Evolutionary conservation across 176 grass and related monocot genomes (phyloP), one percentile per base, ranked within the genome.

Genomic region (Hordeum marinum): DNA sequence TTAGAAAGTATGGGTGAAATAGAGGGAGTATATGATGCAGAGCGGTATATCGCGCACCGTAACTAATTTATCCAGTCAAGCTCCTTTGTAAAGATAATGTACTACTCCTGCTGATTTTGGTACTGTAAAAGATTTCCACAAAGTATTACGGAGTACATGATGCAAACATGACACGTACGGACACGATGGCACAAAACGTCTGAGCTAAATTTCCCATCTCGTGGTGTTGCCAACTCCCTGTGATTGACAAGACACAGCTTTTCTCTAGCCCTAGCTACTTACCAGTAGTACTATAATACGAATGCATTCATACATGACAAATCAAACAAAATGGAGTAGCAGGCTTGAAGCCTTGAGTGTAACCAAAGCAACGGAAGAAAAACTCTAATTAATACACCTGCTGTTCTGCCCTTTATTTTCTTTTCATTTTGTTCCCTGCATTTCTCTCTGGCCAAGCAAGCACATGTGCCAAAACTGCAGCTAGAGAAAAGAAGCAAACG

Each of bases 381-480:
- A 13, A 31, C 12, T 6, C 10, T 34, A 69, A 67, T 25, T 35
- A 36, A 35, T n/a, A 54, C 66, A 84, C 8, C 24, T 77, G 36
- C 50, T 2, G 27, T 29, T 40, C 63, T 48, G 27, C 17, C 23
- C 58, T 37, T 66, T 65, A 8, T 3, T 57, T 17, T 1, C 11
- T 29, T 83, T 64, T 8, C 11, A 54, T 55, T 83, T 5, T 8
- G 35, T 23, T 63, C 76, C 75, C 67, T 87, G 4, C 50, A 77
- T 92, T 92, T 87, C 86, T 95, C 77, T 73, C 42, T 46, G 75
- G 73, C 72, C 80, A 95, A 90, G 94, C 65, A 95, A 95, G 88
- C 76, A 91, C 88, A 91, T 36, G 89, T 95, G 83, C 90, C 77
- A 78, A 91, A 95, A 90, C 80, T 87, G 76, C 84, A 79, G 43